Evolutionary conservation across 1,284 basidiomycete species (phyloP).

Genomic region (Spongispora temasekensis): DNA sequence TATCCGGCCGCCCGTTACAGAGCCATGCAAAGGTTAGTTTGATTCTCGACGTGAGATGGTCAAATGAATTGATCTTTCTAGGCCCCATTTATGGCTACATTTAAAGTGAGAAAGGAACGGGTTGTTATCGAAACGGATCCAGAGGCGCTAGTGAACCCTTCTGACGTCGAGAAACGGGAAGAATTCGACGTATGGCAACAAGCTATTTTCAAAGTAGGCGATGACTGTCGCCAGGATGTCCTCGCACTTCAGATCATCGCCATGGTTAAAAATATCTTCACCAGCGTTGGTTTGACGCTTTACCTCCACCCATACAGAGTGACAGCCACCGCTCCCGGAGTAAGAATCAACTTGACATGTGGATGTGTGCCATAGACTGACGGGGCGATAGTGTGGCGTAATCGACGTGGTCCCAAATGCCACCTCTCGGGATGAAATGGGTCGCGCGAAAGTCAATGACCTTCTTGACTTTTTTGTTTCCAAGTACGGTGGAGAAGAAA

Average conservation of each 20-base stretch:
- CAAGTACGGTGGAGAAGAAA: conserved; percentile 91
- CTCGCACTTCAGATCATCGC: conserved; percentile 97
- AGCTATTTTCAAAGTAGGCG: conserved; percentile 99
- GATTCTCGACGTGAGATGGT: background rate
- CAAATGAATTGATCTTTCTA: conserved; percentile 32
- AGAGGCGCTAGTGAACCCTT: conserved; percentile 67
- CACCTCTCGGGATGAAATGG: conserved; percentile 99
- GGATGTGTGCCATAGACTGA: conserved; percentile 3
- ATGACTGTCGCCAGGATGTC: conserved; percentile 98
- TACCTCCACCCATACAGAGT: conserved; percentile 98
- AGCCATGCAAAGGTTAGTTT: conserved; percentile 90
- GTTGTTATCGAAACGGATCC: conserved; percentile 62
- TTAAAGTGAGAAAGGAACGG: conserved; percentile 91
- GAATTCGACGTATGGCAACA: conserved; percentile 95
- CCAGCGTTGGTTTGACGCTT: conserved; percentile 82
- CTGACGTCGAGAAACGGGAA: conserved; percentile 55
- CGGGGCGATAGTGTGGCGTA: conserved; percentile 77
- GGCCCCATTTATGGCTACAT: conserved; percentile 99
- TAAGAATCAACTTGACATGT: conserved; percentile 43
- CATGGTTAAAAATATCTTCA: conserved; percentile 99
- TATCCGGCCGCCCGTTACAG: conserved; percentile 94
- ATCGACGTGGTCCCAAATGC: conserved; percentile 99
- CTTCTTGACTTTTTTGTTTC: conserved; percentile 93
- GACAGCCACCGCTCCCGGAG: conserved; percentile 95
- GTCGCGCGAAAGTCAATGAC: conserved; percentile 97